Conservation (phyloP, 78 protist genomes). For the Emiliania huxleyi region DNA sequence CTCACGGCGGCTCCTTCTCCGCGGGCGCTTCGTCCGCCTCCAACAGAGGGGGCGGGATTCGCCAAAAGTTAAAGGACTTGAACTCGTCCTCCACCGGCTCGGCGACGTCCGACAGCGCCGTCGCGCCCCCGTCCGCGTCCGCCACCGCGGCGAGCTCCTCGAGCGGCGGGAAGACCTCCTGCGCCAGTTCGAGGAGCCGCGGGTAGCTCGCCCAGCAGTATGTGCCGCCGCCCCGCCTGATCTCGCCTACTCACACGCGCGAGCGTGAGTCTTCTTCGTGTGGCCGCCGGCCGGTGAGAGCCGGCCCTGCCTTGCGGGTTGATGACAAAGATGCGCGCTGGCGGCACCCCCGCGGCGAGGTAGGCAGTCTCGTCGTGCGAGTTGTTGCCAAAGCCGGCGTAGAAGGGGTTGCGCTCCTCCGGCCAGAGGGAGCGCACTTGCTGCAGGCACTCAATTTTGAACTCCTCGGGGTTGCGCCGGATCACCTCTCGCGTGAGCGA, state of each 20-base stretch:
- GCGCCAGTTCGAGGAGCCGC: slow-evolving; percentile 26
- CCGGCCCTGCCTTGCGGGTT: slow-evolving; percentile 24
- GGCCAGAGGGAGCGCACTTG: slow-evolving; percentile 81
- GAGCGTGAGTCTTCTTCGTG: neutral
- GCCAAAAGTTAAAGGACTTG: slow-evolving; percentile 35
- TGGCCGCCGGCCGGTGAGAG: neutral
- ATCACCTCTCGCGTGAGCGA: slow-evolving; percentile 71
- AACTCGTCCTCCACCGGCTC: neutral
- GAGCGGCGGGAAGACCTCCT: slow-evolving; percentile 37
- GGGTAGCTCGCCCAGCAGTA: neutral
- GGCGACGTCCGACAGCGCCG: neutral
- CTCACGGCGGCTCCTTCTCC: neutral
- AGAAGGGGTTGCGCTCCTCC: slow-evolving; percentile 69
- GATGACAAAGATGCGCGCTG: slow-evolving; percentile 48
- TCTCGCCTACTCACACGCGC: neutral
- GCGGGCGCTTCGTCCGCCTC: neutral
- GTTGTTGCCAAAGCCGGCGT: slow-evolving; percentile 97
- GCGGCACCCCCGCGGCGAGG: slow-evolving; percentile 47
- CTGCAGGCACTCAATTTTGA: slow-evolving; percentile 83
- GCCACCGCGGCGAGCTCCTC: neutral
- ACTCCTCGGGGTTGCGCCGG: slow-evolving; percentile 65
- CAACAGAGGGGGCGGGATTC: neutral
- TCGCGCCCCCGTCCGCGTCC: neutral
- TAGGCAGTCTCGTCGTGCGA: slow-evolving; percentile 67
- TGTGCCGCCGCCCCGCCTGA: neutral